A percentile compares a stretch with the other conserved stretches of the same genome.
phyloP scores from a whole-genome alignment of 2,329 filamentous ascomycete species.

The Aureobasidium sp. region DNA sequence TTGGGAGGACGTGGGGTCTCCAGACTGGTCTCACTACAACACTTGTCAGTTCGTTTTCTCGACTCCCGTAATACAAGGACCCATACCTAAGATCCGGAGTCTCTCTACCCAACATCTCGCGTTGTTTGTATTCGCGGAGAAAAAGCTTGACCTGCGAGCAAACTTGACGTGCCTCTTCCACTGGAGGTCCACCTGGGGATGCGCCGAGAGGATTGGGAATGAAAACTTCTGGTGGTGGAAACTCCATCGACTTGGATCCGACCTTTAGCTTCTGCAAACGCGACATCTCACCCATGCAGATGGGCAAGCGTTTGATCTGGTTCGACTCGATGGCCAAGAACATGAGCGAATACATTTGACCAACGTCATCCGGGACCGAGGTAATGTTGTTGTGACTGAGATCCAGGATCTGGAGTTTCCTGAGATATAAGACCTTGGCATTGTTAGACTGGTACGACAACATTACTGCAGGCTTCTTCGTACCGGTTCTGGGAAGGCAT shows the following conservation, averaged over 20 bases:
- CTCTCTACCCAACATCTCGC: slow-evolving; percentile 23
- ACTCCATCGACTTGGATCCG: slow-evolving; percentile 75
- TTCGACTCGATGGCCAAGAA: slow-evolving; percentile 84
- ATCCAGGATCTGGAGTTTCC: slow-evolving; percentile 84
- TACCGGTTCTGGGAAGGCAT: slow-evolving; percentile 57
- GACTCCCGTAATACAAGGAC: too few species aligned
- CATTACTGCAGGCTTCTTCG: slow-evolving; percentile 23
- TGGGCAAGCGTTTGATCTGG: slow-evolving; percentile 71
- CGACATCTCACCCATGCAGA: slow-evolving; percentile 80
- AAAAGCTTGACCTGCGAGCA: slow-evolving; percentile 53
- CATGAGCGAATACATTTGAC: slow-evolving; percentile 73
- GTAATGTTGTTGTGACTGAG: slow-evolving; percentile 80
- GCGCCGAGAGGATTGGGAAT: slow-evolving; percentile 31
- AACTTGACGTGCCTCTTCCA: slow-evolving; percentile 44
- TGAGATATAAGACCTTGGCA: slow-evolving; percentile 70
- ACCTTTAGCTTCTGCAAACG: slow-evolving; percentile 84
- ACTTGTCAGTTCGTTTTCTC: not conserved
- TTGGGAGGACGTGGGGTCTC: slow-evolving; percentile 68
- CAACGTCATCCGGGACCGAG: slow-evolving; percentile 67
- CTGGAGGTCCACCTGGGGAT: not conserved
- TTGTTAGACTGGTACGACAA: slow-evolving; percentile 18
- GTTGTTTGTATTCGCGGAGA: slow-evolving; percentile 33
- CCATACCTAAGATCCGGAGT: slow-evolving; percentile 12
- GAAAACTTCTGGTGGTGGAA: slow-evolving; percentile 50
- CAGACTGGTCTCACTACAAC: slow-evolving; percentile 56